Base-by-base conservation (phyloP, 2,329 filamentous ascomycete species). In the Claviceps africana region DNA sequence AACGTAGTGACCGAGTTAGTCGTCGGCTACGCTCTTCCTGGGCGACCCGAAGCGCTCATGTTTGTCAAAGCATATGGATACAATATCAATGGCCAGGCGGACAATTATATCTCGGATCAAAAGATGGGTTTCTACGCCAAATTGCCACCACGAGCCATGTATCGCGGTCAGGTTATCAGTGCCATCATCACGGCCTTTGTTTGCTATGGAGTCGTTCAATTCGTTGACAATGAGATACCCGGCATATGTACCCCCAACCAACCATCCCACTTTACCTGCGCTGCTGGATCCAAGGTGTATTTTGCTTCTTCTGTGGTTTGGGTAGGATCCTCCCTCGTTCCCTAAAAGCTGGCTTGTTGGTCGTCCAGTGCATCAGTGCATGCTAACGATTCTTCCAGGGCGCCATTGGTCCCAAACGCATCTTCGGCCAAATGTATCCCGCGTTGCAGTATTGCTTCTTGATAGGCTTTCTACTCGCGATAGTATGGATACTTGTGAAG, bases 401-500 rank as follows among this genome's bases (percentile, higher is more conserved):
- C 25, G 57, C 61, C 3, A 58, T 64, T 37, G 62, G 57, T 53
- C 62, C 51, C 43, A 59, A 60, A 54, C 61, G 51, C 61, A 61
- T 72, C 63, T 72, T 72, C 56, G 64, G 65, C 45, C 59, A 64
- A 19, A 59, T 72, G 33, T 72, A 72, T 54, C 70, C 69, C 1
- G 56, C 68, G n/a, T 61, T 72, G 50, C 69, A 69, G 56, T 72
- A 67, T 63, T 71, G 69, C 52, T 72, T 72, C 61, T 60, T 71
- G 9, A 64, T 72, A 33, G 70, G 70, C 3, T 56, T 63, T 25
- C 55, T 60, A 40, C 59, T 72, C 11, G 65, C 68, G 15, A 13
- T 72, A 5, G 49, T 65, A 3, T 72, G 70, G 56, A 62, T 50
- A 53, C 84, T 85, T 6, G 76, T 85, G 61, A 88, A 88, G 61